Conservation (phyloP, 352 stramenopile genomes). For the Pythium aphanidermatum region DNA sequence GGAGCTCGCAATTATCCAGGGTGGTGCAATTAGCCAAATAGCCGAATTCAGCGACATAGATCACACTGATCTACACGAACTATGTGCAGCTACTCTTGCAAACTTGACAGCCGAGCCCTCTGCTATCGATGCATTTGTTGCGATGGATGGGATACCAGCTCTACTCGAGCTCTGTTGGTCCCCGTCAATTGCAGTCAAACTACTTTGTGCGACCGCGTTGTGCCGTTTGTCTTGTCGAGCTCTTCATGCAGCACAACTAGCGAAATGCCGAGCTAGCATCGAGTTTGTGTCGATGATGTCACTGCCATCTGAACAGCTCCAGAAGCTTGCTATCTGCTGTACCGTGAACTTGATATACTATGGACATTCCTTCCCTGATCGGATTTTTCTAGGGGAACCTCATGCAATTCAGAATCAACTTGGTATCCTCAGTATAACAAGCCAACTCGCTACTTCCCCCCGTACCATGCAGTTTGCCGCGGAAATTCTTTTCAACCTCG, state of each 20-base stretch:
- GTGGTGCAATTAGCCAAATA: slow-evolving; percentile 59
- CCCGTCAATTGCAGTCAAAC: slow-evolving; percentile 55
- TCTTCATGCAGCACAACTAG: slow-evolving; percentile 27
- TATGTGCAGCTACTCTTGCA: slow-evolving; percentile 51
- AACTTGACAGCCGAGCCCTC: slow-evolving; percentile 50
- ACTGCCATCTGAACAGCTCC: slow-evolving; percentile 43
- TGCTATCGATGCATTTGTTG: slow-evolving; percentile 44
- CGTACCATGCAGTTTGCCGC: slow-evolving; percentile 48
- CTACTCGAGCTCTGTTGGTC: slow-evolving; percentile 71
- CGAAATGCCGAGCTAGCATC: slow-evolving; percentile 39
- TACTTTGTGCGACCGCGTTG: slow-evolving; percentile 55
- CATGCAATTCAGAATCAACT: slow-evolving; percentile 62
- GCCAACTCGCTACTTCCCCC: slow-evolving; percentile 29
- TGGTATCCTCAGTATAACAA: slow-evolving; percentile 58
- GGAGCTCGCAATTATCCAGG: slow-evolving; percentile 55
- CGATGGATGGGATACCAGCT: slow-evolving; percentile 43
- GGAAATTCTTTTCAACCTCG: slow-evolving; percentile 70
- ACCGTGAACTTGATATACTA: slow-evolving; percentile 69
- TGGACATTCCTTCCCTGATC: slow-evolving; percentile 57
- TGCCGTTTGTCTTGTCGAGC: slow-evolving; percentile 44
- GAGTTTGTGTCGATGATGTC: slow-evolving; percentile 69
- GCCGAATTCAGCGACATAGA: slow-evolving; percentile 69
- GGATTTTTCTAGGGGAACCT: slow-evolving; percentile 64
- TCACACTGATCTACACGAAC: slow-evolving; percentile 41
- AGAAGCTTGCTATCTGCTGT: slow-evolving; percentile 53